phyloP scores from a whole-genome alignment of 148 eudicot genomes.

The Euryodendron excelsum region DNA sequence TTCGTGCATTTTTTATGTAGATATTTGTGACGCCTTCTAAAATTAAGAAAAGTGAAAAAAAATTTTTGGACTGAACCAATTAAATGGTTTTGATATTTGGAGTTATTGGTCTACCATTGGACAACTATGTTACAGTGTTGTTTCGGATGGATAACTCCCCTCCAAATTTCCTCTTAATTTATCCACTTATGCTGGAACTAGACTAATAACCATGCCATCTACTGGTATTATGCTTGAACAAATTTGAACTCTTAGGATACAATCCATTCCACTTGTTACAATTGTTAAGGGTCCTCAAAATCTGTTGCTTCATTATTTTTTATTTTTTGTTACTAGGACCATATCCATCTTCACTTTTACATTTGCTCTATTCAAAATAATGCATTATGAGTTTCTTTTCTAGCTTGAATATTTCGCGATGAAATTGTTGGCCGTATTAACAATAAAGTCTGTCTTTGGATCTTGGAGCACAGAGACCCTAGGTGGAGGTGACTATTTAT shows the following conservation, averaged over 20 bases:
- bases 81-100: not conserved
- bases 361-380: not conserved
- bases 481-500: constrained; percentile 93
- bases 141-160: not conserved
- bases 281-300: not conserved
- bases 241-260: not conserved
- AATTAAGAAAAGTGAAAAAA: not conserved
- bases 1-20: not conserved
- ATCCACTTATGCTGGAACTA: not conserved
- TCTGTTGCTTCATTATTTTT: not conserved
- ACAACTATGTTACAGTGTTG: not conserved
- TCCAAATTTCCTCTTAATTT: not conserved
- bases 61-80: not conserved
- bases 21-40: constrained; percentile 2
- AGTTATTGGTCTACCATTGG: not conserved
- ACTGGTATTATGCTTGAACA: not conserved
- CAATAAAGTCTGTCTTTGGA: constrained; percentile 5
- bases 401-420: not conserved
- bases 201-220: not conserved
- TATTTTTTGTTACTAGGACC: not conserved
- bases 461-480: constrained; percentile 62
- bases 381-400: not conserved
- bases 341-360: not conserved
- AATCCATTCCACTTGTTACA: not conserved
- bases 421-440: constrained; percentile 5